phyloP scores from a whole-genome alignment of 345 rosid genomes.

The Laguncularia racemosa region DNA sequence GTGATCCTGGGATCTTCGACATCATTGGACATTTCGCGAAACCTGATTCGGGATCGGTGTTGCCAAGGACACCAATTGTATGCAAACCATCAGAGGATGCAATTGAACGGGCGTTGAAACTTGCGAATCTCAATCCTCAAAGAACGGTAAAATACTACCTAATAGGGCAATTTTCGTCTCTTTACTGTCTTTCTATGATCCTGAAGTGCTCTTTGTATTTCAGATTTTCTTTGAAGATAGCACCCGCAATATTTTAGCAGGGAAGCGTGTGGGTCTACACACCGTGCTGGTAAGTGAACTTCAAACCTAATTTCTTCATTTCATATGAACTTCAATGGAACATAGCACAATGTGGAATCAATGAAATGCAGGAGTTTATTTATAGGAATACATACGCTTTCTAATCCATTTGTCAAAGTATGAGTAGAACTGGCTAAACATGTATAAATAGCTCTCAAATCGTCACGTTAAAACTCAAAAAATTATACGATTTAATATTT shows the following conservation, averaged over 20 bases:
- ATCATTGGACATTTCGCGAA: slow-evolving; percentile 18
- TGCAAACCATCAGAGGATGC: slow-evolving; percentile 75
- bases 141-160: slow-evolving; percentile 44
- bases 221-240: slow-evolving; percentile 93
- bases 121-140: slow-evolving; percentile 59
- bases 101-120: slow-evolving; percentile 50
- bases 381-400: too few relatives aligned
- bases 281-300: slow-evolving; percentile 59
- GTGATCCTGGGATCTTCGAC: slow-evolving; percentile 18
- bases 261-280: slow-evolving; percentile 55
- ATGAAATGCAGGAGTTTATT: not conserved
- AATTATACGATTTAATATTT: too few relatives aligned
- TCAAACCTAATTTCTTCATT: too few relatives aligned
- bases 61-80: slow-evolving; percentile 53
- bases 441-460: too few relatives aligned
- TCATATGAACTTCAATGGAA: not conserved
- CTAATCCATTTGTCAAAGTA: too few relatives aligned
- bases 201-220: not conserved
- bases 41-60: slow-evolving; percentile 12
- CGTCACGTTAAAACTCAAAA: too few relatives aligned
- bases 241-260: slow-evolving; percentile 61
- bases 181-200: not conserved
- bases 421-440: too few relatives aligned
- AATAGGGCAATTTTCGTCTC: not conserved
- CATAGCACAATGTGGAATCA: not conserved